Percentiles rank a stretch among this genome's conserved stretches.
These are phyloP conservation scores for Coriolopsis trogii DNA, from an alignment of 1,284 basidiomycete species.

Conservation along the genomic window DNA sequence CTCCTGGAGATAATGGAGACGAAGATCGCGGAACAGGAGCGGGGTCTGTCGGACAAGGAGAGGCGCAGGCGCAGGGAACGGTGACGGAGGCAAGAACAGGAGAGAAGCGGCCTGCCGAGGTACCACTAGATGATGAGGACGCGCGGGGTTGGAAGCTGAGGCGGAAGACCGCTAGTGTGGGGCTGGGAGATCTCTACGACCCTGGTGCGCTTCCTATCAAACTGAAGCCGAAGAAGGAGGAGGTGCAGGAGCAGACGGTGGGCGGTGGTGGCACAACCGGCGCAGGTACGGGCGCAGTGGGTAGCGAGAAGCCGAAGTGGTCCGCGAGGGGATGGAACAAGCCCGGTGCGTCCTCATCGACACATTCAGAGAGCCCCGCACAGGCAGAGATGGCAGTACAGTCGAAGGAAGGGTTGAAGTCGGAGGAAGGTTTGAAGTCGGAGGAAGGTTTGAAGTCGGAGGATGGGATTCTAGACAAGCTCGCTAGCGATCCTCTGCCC, in stretches of 20 bases:
- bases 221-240: conserved; percentile 59
- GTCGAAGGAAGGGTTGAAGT: conserved; percentile 13
- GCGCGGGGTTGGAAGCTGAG: conserved; percentile 65
- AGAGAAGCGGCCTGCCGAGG: conserved; percentile 40
- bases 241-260: conserved; percentile 19
- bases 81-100: conserved; percentile 31
- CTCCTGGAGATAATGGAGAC: conserved; percentile 27
- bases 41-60: neutral
- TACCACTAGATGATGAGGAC: conserved; percentile 53
- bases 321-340: conserved; percentile 42
- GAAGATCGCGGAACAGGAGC: conserved; percentile 19
- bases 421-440: conserved; percentile 14
- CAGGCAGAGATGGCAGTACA: too few species aligned
- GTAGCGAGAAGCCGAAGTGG: conserved; percentile 37
- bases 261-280: neutral
- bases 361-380: too few species aligned
- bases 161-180: conserved; percentile 56
- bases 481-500: neutral
- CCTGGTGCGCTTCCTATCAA: conserved; percentile 67
- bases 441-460: conserved; percentile 10
- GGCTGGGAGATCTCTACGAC: conserved; percentile 74
- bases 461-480: neutral
- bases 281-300: conserved; percentile 5
- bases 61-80: neutral
- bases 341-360: conserved; percentile 31